A percentile compares a stretch with the other conserved stretches of the same genome.
phyloP scores from a whole-genome alignment of 78 protist genomes.

The Planoprotostelium fungivorum region DNA sequence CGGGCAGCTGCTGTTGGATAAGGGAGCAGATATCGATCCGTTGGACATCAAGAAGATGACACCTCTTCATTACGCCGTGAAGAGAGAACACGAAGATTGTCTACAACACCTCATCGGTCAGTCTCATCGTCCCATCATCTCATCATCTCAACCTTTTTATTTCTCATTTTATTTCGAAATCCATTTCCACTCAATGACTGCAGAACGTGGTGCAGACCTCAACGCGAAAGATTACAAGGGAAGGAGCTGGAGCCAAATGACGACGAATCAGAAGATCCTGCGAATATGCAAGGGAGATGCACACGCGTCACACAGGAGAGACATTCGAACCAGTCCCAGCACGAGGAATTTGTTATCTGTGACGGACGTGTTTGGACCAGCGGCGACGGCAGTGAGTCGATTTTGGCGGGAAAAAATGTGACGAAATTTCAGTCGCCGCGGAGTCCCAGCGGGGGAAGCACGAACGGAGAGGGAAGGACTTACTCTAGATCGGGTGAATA shows the following conservation, averaged over 20 bases:
- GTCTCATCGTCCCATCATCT: not conserved
- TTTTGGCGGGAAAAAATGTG: too few species aligned
- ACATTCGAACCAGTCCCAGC: too few species aligned
- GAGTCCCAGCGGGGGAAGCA: too few species aligned
- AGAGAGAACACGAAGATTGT: not conserved
- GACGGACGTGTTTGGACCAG: too few species aligned
- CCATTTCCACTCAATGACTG: too few species aligned
- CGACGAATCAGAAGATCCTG: not conserved
- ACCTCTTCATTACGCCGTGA: conserved; percentile 45
- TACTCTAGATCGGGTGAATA: too few species aligned
- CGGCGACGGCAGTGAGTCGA: too few species aligned
- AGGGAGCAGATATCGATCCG: conserved; percentile 44
- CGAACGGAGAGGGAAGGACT: too few species aligned
- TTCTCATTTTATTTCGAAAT: not conserved
- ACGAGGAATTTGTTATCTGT: too few species aligned
- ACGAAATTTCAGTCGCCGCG: too few species aligned
- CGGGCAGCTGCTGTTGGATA: conserved; percentile 32
- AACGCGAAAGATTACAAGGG: not conserved
- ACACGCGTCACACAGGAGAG: not conserved
- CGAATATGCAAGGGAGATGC: not conserved
- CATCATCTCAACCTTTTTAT: not conserved
- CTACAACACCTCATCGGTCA: not conserved
- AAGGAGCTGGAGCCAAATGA: not conserved
- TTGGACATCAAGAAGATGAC: conserved; percentile 47
- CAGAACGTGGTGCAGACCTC: not conserved